These are phyloP conservation scores for Neurospora sp. DNA, from an alignment of 2,329 filamentous ascomycete genomes.

Conservation along the genomic window DNA sequence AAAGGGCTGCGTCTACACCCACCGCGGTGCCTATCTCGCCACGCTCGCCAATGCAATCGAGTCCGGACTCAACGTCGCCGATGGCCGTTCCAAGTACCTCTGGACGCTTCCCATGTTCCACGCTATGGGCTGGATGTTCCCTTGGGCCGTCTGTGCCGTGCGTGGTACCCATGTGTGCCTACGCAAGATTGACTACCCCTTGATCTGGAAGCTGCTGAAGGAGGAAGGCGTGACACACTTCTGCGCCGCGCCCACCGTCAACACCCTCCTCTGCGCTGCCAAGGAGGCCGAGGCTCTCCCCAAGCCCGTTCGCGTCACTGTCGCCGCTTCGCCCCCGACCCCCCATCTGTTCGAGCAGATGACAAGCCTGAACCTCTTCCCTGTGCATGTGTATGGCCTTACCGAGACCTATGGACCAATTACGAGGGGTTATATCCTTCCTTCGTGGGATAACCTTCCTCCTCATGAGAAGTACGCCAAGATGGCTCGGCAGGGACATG, in stretches of 20 bases:
- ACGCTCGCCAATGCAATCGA: conserved; percentile 80
- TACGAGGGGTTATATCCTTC: conserved; percentile 84
- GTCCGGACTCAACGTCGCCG: conserved; percentile 65
- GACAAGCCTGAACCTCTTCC: conserved; percentile 68
- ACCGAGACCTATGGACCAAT: conserved; percentile 91
- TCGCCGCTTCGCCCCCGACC: conserved; percentile 84
- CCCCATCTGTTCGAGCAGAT: conserved; percentile 90
- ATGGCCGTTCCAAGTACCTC: conserved; percentile 66
- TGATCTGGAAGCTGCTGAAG: conserved; percentile 84
- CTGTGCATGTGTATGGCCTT: conserved; percentile 87
- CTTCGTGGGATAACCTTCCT: conserved; percentile 69
- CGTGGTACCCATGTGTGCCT: conserved; percentile 92
- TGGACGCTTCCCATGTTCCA: conserved; percentile 90
- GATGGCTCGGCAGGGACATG: conserved; percentile 93
- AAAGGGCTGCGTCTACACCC: conserved; percentile 88
- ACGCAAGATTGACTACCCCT: conserved; percentile 85
- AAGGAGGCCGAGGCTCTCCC: conserved; percentile 62
- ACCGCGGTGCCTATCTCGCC: conserved; percentile 79
- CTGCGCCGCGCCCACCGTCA: conserved; percentile 92
- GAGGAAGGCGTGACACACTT: conserved; percentile 82
- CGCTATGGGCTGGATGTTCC: conserved; percentile 73
- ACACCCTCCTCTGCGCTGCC: conserved; percentile 79
- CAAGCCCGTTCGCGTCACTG: conserved; percentile 71
- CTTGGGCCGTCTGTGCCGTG: conserved; percentile 87
- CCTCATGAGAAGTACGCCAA: conserved; percentile 68